phyloP scores from a whole-genome alignment of 129 eudicot genomes.

The Flaveria brownii region DNA sequence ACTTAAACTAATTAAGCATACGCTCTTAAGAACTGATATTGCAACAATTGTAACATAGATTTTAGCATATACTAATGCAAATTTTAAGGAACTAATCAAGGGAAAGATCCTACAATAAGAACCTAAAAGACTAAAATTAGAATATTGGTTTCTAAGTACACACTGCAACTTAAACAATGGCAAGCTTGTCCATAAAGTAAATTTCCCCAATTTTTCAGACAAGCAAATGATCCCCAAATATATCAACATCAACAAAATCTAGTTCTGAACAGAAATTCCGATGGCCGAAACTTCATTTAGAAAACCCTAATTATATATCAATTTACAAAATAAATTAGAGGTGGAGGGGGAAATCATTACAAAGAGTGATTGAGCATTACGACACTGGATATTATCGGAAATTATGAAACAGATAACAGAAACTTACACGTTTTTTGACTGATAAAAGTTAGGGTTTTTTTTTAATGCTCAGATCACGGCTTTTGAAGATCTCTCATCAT shows the following conservation, averaged over 20 bases:
- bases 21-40: not conserved
- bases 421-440: constrained; percentile 19
- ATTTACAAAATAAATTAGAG: not conserved
- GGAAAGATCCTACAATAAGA: not conserved
- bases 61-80: constrained; percentile 6
- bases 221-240: not conserved
- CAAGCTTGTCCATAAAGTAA: not conserved
- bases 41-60: not conserved
- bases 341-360: not conserved
- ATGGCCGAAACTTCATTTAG: not conserved
- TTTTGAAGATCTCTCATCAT: not conserved
- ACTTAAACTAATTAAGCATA: not conserved
- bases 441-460: constrained; percentile 1
- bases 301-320: not conserved
- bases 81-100: not conserved
- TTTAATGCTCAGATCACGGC: constrained; percentile 6
- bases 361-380: not conserved
- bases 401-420: not conserved
- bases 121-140: not conserved
- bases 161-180: not conserved
- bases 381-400: not conserved
- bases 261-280: not conserved
- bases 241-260: not conserved
- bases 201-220: not conserved
- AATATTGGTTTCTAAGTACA: not conserved